These are phyloP conservation scores for Populus hybrid DNA, from an alignment of 441 rosid genomes.

Conservation along the genomic window DNA sequence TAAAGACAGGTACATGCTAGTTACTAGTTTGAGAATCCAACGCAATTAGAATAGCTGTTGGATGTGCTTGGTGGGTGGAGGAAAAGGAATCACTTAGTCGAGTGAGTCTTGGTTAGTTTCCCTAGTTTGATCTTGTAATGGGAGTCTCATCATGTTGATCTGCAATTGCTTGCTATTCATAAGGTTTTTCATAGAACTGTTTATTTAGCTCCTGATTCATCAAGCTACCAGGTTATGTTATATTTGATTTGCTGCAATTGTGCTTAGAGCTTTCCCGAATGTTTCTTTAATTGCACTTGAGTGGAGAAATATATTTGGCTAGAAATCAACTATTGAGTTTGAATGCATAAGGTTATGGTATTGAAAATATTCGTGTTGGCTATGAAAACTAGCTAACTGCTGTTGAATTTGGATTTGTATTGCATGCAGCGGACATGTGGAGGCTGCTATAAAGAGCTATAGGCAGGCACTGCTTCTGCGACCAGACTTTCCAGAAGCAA, in stretches of 20 bases:
- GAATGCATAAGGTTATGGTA: neutral
- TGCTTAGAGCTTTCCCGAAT: neutral
- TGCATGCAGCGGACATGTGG: conserved; percentile 73
- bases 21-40: neutral
- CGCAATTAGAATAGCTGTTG: neutral
- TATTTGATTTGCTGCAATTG: neutral
- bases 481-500: conserved; percentile 97
- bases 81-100: neutral
- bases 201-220: neutral
- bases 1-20: conserved; percentile 73
- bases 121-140: neutral
- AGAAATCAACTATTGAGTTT: neutral
- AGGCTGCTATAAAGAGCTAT: conserved; percentile 93
- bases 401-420: neutral
- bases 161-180: too few species aligned
- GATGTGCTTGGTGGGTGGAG: neutral
- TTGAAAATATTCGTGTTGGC: neutral
- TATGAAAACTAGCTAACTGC: neutral
- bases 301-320: neutral
- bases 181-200: neutral
- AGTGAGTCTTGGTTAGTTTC: neutral
- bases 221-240: neutral
- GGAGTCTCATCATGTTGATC: neutral
- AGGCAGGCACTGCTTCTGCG: conserved; percentile 82
- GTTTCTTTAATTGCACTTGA: neutral